phyloP scores from a whole-genome alignment of 1,284 basidiomycete genomes.

The Malassezia nana region DNA sequence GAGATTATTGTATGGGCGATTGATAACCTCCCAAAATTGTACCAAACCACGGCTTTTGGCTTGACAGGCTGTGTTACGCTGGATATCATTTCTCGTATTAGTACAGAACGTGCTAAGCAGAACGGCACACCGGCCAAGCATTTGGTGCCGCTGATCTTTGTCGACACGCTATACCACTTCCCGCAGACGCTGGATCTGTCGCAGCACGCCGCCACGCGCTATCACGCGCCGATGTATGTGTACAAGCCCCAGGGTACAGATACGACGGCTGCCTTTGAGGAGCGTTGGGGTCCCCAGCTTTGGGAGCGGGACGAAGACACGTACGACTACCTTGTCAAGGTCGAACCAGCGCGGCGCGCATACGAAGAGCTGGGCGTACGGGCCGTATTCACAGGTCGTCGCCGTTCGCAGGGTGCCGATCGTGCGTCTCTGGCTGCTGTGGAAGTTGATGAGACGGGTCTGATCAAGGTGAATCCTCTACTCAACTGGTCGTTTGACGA shows the following conservation, averaged over 20 bases:
- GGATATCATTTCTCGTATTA: constrained; percentile 41
- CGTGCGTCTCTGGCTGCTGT: constrained; percentile 71
- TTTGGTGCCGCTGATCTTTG: constrained; percentile 47
- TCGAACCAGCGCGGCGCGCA: constrained; percentile 82
- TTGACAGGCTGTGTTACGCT: constrained; percentile 47
- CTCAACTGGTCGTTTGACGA: constrained; percentile 78
- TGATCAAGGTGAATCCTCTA: constrained; percentile 90
- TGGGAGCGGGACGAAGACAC: constrained; percentile 81
- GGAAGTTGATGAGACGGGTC: constrained; percentile 80
- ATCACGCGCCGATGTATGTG: constrained; percentile 63
- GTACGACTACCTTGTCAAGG: constrained; percentile 91
- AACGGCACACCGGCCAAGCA: constrained; percentile 23
- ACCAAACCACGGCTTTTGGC: constrained; percentile 47
- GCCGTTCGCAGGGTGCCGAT: constrained; percentile 81
- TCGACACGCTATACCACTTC: constrained; percentile 93
- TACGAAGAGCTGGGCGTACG: constrained; percentile 72
- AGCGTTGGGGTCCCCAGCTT: constrained; percentile 65
- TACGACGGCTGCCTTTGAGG: constrained; percentile 67
- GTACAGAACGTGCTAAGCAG: constrained; percentile 27
- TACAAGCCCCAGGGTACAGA: constrained; percentile 69
- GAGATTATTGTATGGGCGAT: constrained; percentile 46
- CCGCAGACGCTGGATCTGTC: constrained; percentile 80
- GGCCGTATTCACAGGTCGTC: constrained; percentile 84
- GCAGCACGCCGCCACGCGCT: constrained; percentile 65
- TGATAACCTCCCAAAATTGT: constrained; percentile 45